A percentile compares a stretch with the other conserved stretches of the same genome.
Evolutionary conservation across 2,329 filamentous ascomycete genomes (phyloP).

Genomic region (Tolypocladium guangdongense): DNA sequence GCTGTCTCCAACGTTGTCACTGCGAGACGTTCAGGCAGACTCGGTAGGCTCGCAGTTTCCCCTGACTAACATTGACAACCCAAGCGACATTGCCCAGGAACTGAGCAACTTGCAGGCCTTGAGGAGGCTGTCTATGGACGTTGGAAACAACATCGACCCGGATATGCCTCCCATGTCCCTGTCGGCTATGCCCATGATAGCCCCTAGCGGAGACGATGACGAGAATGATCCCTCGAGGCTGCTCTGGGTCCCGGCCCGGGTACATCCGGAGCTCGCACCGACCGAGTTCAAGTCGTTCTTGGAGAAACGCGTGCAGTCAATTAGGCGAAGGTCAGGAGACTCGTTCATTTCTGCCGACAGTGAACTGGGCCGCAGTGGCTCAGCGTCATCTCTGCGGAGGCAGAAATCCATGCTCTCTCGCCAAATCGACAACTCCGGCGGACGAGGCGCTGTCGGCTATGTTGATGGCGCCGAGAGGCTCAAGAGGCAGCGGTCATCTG

Average conservation of each 20-base stretch:
- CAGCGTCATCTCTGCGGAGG: conserved; percentile 55
- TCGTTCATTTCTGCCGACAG: conserved; percentile 48
- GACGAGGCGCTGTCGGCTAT: conserved; percentile 51
- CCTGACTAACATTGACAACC: conserved; percentile 81
- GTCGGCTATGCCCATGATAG: conserved; percentile 60
- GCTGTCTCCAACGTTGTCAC: conserved; percentile 40
- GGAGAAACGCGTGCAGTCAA: conserved; percentile 83
- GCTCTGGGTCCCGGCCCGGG: conserved; percentile 89
- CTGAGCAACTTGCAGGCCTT: conserved; percentile 86
- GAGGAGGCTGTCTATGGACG: conserved; percentile 89
- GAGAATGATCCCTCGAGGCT: conserved; percentile 81
- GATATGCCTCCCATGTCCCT: conserved; percentile 62
- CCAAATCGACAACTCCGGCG: conserved; percentile 68
- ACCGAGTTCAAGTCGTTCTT: conserved; percentile 96
- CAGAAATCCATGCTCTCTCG: conserved; percentile 95
- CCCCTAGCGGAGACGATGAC: conserved; percentile 62
- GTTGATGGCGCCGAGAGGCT: conserved; percentile 75
- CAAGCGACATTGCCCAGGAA: conserved; percentile 83
- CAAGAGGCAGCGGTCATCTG: conserved; percentile 59
- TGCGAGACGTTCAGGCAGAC: conserved; percentile 45
- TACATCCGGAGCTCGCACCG: conserved; percentile 90
- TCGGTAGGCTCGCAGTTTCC: conserved; percentile 60
- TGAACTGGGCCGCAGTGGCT: conserved; percentile 40
- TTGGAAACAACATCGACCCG: conserved; percentile 59
- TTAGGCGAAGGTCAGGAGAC: conserved; percentile 72